Evolutionary conservation across 73 alveolate genomes (phyloP).

Genomic region (Paramecium bursaria): DNA sequence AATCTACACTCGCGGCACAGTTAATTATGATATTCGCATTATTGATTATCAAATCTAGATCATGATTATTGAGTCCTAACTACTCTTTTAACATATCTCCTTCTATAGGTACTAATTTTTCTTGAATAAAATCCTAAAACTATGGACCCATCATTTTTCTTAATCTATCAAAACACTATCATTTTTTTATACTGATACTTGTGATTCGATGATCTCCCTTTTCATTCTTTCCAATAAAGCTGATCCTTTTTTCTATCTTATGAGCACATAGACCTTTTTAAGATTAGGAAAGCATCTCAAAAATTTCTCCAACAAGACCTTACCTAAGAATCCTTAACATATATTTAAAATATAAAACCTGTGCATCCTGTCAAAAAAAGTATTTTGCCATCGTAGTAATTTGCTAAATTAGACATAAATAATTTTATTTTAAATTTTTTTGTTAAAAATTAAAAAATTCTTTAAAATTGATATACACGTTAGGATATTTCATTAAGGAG

Average conservation of each 20-base stretch:
- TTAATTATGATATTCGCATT: slow-evolving; percentile 77
- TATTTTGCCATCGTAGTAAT: slow-evolving; percentile 68
- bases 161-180: slow-evolving; percentile 75
- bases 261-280: slow-evolving; percentile 72
- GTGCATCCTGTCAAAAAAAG: slow-evolving; percentile 82
- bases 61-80: slow-evolving; percentile 73
- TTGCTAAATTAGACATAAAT: background rate
- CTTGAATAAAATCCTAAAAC: slow-evolving; percentile 69
- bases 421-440: too few species aligned
- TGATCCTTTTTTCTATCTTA: slow-evolving; percentile 73
- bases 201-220: slow-evolving; percentile 80
- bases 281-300: slow-evolving; percentile 78
- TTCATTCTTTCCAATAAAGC: slow-evolving; percentile 79
- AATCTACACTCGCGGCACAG: slow-evolving; percentile 86
- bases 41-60: slow-evolving; percentile 58
- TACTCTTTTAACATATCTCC: slow-evolving; percentile 72
- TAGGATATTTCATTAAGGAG: too few species aligned
- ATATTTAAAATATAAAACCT: background rate
- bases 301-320: slow-evolving; percentile 81
- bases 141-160: slow-evolving; percentile 71
- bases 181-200: slow-evolving; percentile 23
- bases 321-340: slow-evolving; percentile 82
- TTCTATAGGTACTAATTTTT: slow-evolving; percentile 76
- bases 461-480: too few species aligned
- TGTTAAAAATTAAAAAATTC: too few species aligned